Evolutionary conservation across 2,329 filamentous ascomycete species (phyloP).

Genomic region (Fusarium burgessii): DNA sequence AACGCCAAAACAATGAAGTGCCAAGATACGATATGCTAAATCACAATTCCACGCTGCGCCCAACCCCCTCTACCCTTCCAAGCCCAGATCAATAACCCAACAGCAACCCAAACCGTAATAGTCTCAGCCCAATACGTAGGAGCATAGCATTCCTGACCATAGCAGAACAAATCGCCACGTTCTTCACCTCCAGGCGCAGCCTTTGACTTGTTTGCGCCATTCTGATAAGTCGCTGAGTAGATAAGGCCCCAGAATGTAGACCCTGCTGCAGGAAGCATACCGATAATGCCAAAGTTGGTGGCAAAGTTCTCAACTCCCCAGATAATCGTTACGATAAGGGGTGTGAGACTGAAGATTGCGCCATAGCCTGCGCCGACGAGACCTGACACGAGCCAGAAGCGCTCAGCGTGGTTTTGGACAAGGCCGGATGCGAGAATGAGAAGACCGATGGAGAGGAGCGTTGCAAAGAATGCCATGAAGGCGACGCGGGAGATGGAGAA

Average conservation of each 20-base stretch:
- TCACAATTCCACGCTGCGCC: slow-evolving; percentile 79
- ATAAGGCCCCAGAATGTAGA: slow-evolving; percentile 90
- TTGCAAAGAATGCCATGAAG: slow-evolving; percentile 81
- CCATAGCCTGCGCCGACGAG: slow-evolving; percentile 93
- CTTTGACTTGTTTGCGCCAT: slow-evolving; percentile 64
- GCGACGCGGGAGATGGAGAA: slow-evolving; percentile 80
- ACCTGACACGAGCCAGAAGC: slow-evolving; percentile 88
- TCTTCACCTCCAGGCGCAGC: slow-evolving; percentile 46
- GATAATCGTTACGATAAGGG: slow-evolving; percentile 94
- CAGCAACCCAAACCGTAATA: slow-evolving; percentile 81
- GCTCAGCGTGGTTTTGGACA: slow-evolving; percentile 78
- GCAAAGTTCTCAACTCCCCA: slow-evolving; percentile 99
- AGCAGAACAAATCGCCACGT: slow-evolving; percentile 74
- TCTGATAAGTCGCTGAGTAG: slow-evolving; percentile 86
- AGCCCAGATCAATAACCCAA: slow-evolving; percentile 77
- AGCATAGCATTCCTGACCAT: slow-evolving; percentile 84
- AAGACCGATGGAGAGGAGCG: slow-evolving; percentile 81
- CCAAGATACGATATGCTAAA: slow-evolving; percentile 49
- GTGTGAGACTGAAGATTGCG: slow-evolving; percentile 87
- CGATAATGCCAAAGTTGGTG: slow-evolving; percentile 96
- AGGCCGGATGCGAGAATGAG: slow-evolving; percentile 80
- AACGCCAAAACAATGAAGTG: slow-evolving; percentile 29
- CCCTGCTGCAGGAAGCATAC: slow-evolving; percentile 88
- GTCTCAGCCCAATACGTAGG: slow-evolving; percentile 89
- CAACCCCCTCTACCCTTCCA: slow-evolving; percentile 85